phyloP scores from a whole-genome alignment of 2,329 filamentous ascomycete genomes.

The Trichoderma sp. region DNA sequence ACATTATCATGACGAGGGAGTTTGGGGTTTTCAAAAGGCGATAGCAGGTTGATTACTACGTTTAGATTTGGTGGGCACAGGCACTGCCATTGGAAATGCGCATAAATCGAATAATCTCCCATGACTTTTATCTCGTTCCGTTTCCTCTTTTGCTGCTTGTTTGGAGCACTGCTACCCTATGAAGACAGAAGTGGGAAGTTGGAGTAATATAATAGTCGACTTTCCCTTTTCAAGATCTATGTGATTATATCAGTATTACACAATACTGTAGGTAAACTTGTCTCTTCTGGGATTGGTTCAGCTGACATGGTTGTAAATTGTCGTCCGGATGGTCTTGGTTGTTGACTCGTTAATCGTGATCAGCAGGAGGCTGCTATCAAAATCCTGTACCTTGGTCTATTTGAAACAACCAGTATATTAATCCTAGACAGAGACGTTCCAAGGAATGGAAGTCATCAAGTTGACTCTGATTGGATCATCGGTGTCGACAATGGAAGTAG shows the following conservation, averaged over 20 bases:
- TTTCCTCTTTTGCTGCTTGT: not conserved
- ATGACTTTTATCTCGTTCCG: not conserved
- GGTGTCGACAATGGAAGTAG: not conserved
- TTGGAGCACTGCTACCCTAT: not conserved
- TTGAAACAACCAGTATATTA: not conserved
- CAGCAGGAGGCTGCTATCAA: not conserved
- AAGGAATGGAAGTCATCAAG: not conserved
- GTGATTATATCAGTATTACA: not conserved
- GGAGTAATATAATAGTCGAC: not conserved
- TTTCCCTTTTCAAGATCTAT: not conserved
- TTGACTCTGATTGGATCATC: not conserved
- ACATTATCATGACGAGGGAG: not conserved
- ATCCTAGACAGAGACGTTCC: not conserved
- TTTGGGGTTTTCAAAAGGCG: constrained; percentile 2
- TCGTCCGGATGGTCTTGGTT: not conserved
- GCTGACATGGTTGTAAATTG: not conserved
- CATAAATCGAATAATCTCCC: constrained; percentile 6
- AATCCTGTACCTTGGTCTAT: not conserved
- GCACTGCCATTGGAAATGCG: constrained; percentile 1
- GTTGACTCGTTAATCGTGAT: not conserved
- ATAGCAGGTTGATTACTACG: not conserved
- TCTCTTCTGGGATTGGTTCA: not conserved
- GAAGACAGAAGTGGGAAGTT: not conserved
- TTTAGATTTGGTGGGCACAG: not conserved
- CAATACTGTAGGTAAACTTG: not conserved